phyloP scores from a whole-genome alignment of 1,139 yeast species.

The Debaryomyces fabryi region DNA sequence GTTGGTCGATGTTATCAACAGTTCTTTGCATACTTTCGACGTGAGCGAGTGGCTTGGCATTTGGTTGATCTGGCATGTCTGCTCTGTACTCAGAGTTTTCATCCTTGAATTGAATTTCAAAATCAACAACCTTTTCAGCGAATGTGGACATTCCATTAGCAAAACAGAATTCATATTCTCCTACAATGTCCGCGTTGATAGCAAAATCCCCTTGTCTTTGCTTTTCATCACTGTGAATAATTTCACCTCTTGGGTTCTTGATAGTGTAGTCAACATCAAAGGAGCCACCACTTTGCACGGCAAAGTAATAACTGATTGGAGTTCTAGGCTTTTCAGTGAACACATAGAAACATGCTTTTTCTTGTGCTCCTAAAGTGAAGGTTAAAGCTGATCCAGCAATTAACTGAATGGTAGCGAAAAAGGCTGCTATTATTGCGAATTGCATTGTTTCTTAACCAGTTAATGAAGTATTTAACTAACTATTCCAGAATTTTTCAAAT shows the following conservation, averaged over 20 bases:
- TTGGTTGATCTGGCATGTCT: conserved; percentile 63
- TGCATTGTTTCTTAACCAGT: conserved; percentile 15
- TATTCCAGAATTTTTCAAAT: neutral
- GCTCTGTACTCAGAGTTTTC: conserved; percentile 58
- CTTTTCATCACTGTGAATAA: conserved; percentile 60
- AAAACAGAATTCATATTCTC: conserved; percentile 94
- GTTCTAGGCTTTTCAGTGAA: conserved; percentile 67
- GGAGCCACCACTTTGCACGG: conserved; percentile 89
- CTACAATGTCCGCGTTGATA: conserved; percentile 65
- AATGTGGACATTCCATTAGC: conserved; percentile 83
- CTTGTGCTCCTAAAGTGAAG: conserved; percentile 76
- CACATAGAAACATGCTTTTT: conserved; percentile 74
- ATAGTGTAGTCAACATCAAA: conserved; percentile 83
- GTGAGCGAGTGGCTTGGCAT: conserved; percentile 57
- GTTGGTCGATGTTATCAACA: conserved; percentile 64
- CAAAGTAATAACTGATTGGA: conserved; percentile 79
- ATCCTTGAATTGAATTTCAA: conserved; percentile 69
- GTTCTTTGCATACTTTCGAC: conserved; percentile 64
- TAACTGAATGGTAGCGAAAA: conserved; percentile 30
- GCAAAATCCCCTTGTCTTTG: conserved; percentile 87
- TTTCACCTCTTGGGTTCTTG: conserved; percentile 65
- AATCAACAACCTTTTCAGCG: conserved; percentile 86
- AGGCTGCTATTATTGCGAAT: conserved; percentile 19
- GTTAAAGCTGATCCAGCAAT: conserved; percentile 67
- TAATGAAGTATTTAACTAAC: neutral